Base-by-base conservation (phyloP, 73 alveolate genomes). In the Diophrys sp. region DNA sequence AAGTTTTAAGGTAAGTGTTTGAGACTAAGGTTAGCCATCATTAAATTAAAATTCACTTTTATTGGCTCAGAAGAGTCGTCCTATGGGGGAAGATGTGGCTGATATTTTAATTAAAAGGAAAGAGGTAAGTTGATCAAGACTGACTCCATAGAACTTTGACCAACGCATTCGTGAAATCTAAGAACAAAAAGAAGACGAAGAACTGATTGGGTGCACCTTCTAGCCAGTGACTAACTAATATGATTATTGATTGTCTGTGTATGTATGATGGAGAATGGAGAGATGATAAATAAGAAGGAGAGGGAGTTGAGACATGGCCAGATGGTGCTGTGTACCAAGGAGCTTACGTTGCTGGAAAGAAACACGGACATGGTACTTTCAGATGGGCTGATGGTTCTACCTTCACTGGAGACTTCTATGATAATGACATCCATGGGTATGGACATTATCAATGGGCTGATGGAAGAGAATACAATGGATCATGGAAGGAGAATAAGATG, bases 21-120 rank as follows among this genome's bases (percentile, higher is more conserved):
- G n/a, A n/a, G n/a, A n/a, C n/a, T n/a, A n/a, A n/a, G n/a, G n/a
- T n/a, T 44, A 73, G 74, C 93, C 93, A 0, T 1, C 72, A 27
- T 27, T 86, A 1, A 80, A 86, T 33, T 66, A 80, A 26, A 86
- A 86, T 66, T 86, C 93, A 14, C 23, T 74, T 32, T 73, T 33
- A 67, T 70, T 86, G 24, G 93, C 93, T 0, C 77, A 75, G 25
- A 34, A 73, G 26, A 74, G 57, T 11, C 31, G 85, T 29, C 83
- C 78, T 0, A 5, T 18, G 5, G 18, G 18, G 5, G 62, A 44
- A 44, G 18, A 44, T 44, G 62, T 44, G 18, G 62, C 5, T 11
- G 62, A 44, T 44, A 18, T 18, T 44, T 44, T 44, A 18, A 44
- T 44, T 11, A 44, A 44, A 18, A 44, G 18, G 62, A 44, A 18